Evolutionary conservation across 2,329 filamentous ascomycete genomes (phyloP), one percentile per base, ranked within the genome.

Genomic region (Fusarium praegraminearum): DNA sequence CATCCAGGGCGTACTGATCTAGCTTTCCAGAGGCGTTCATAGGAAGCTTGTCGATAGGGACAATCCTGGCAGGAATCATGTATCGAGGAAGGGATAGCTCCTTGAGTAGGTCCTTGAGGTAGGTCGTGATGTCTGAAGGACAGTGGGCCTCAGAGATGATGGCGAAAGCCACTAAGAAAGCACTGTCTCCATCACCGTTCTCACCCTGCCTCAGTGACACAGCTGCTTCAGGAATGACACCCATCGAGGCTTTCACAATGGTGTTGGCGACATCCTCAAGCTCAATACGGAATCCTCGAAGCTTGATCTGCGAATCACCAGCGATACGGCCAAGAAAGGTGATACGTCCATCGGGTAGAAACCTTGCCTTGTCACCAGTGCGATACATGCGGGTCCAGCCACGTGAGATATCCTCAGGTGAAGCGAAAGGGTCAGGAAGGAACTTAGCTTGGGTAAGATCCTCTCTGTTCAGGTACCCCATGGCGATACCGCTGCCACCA

Each of bases 241-340:
- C 47, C 13, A 16, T n/a, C 2, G 6, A 54, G 11, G 38, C 15
- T 22, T 30, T 58, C 16, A 58, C 38, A 6, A 58, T 58, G 18
- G 56, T 58, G 30, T 52, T 58, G 15, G 56, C 47, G 15, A 58
- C 32, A 10, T 58, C 47, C 24, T 58, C n/a, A 11, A 58, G 47
- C 16, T 58, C 56, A n/a, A 58, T 58, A 13, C 56, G 49, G 12
- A 58, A 58, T 4, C 56, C 56, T n/a, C 56, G 15, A 20, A 58
- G 56, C n/a, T 54, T 58, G 47, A 58, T 58, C 38, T 58, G 47
- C 1, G 56, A 44, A 24, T 54, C 56, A 7, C 56, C 56, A 1
- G 38, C 38, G 7, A 58, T 58, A 7, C 56, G 38, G 2, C 56
- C 56, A 20, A 54, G 38, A 6, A 58, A 58, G 7, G 13, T 33